phyloP scores from a whole-genome alignment of 2,329 filamentous ascomycete species.

The Tolypocladium cylindrosporum region DNA sequence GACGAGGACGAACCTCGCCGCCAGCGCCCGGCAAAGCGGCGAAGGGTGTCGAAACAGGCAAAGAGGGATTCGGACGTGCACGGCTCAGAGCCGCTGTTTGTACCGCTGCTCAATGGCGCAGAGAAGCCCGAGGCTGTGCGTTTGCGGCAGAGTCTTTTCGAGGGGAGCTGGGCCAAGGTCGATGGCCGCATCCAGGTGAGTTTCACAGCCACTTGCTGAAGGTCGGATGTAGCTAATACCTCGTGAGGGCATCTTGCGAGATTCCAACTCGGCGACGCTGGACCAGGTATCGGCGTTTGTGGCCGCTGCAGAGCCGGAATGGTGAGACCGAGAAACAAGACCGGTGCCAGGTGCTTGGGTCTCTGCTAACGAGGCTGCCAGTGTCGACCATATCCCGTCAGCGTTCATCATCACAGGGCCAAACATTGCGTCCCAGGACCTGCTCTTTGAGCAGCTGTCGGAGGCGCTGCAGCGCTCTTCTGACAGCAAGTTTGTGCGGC shows the following conservation, averaged over 20 bases:
- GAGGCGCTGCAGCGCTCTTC: slow-evolving; percentile 38
- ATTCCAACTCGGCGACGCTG: slow-evolving; percentile 51
- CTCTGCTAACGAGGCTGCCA: slow-evolving; percentile 10
- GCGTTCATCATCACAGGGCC: slow-evolving; percentile 70
- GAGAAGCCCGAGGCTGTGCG: slow-evolving; percentile 39
- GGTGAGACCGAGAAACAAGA: slow-evolving; percentile 12
- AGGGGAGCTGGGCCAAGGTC: slow-evolving; percentile 53
- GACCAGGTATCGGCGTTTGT: slow-evolving; percentile 49
- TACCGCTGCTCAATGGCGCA: slow-evolving; percentile 42
- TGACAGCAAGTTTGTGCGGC: slow-evolving; percentile 48
- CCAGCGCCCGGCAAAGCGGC: slow-evolving; percentile 43
- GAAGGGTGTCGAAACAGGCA: slow-evolving; percentile 38
- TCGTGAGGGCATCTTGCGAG: slow-evolving; percentile 41
- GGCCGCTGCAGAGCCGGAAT: slow-evolving; percentile 21
- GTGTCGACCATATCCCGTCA: slow-evolving; percentile 47
- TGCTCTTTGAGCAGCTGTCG: slow-evolving; percentile 63
- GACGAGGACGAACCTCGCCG: slow-evolving; percentile 24
- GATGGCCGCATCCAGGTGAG: slow-evolving; percentile 49
- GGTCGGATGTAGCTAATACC: not conserved
- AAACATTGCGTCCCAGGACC: slow-evolving; percentile 64
- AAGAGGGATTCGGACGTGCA: slow-evolving; percentile 3
- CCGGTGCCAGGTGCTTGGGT: not conserved
- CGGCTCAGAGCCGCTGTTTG: slow-evolving; percentile 26
- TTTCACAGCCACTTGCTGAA: not conserved
- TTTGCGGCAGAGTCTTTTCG: slow-evolving; percentile 50